Conservation (phyloP, 768 basidiomycete species). For the Lactifluus rugatus region DNA sequence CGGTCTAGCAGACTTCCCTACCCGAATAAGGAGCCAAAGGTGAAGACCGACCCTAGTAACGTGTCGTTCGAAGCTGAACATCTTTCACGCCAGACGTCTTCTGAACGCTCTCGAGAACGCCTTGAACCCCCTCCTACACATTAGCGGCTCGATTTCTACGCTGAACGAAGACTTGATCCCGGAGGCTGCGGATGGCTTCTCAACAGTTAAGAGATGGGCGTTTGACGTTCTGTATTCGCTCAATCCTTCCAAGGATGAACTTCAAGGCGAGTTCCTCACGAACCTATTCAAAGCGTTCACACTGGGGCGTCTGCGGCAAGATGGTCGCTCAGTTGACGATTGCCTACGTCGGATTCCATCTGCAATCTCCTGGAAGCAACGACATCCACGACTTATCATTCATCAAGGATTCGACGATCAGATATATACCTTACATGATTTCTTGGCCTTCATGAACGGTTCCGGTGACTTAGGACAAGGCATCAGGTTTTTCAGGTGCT, state of each 20-base stretch:
- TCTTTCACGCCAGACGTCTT: not conserved
- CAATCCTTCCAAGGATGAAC: constrained; percentile 17
- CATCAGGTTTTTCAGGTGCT: constrained; percentile 29
- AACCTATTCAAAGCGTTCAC: constrained; percentile 29
- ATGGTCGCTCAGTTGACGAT: not conserved
- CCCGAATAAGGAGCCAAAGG: constrained; percentile 2
- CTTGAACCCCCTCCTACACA: constrained; percentile 37
- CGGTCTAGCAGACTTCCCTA: not conserved
- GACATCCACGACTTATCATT: not conserved
- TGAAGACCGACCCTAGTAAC: not conserved
- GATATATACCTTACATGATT: not conserved
- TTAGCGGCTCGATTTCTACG: constrained; percentile 35
- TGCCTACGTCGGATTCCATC: constrained; percentile 1
- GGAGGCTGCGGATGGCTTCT: constrained; percentile 29
- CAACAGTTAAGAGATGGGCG: constrained; percentile 38
- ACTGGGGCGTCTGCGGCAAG: constrained; percentile 22
- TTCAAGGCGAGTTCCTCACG: constrained; percentile 30
- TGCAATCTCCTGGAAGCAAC: not conserved
- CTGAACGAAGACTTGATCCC: constrained; percentile 32
- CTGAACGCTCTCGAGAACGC: constrained; percentile 34
- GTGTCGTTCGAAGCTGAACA: not conserved
- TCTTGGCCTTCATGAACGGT: constrained; percentile 10
- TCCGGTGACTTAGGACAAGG: constrained; percentile 32
- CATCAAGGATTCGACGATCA: not conserved
- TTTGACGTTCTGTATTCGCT: constrained; percentile 31